A percentile compares a stretch with the other conserved stretches of the same genome.
Conservation (phyloP, 805 yeast species). For the Nakazawaea pomicola region DNA sequence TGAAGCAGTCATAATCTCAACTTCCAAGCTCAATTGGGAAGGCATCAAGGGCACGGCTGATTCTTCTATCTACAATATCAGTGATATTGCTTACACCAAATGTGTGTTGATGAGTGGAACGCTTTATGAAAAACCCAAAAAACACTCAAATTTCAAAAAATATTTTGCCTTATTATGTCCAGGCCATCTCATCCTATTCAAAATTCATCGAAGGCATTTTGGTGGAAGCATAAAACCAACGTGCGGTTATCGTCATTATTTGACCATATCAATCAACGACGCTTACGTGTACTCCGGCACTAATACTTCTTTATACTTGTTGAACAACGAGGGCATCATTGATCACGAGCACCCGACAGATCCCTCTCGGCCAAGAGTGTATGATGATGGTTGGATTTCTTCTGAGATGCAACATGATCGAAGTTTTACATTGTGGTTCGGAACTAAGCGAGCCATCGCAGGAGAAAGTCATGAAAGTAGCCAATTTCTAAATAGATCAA, state of each 20-base stretch:
- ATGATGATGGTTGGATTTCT: constrained; percentile 80
- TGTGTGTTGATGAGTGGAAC: constrained; percentile 61
- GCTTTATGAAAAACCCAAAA: constrained; percentile 64
- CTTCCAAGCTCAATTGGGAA: constrained; percentile 46
- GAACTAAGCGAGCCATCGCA: constrained; percentile 48
- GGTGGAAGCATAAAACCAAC: constrained; percentile 39
- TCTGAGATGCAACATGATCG: constrained; percentile 71
- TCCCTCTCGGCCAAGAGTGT: constrained; percentile 62
- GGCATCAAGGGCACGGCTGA: constrained; percentile 49
- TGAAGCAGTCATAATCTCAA: constrained; percentile 50
- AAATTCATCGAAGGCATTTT: constrained; percentile 41
- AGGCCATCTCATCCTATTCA: constrained; percentile 58
- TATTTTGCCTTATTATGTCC: constrained; percentile 65
- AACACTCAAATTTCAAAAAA: constrained; percentile 60
- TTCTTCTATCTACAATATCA: constrained; percentile 47
- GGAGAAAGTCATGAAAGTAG: constrained; percentile 7
- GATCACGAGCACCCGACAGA: constrained; percentile 50
- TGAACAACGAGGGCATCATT: constrained; percentile 31
- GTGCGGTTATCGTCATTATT: constrained; percentile 44
- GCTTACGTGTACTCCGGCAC: constrained; percentile 77
- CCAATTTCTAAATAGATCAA: neutral
- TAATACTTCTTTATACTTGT: constrained; percentile 51
- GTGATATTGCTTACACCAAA: constrained; percentile 53
- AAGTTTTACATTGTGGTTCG: constrained; percentile 84
- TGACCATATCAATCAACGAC: constrained; percentile 56